Conservation (phyloP, 2,329 filamentous ascomycete genomes). For the Chaetomium globosum region DNA sequence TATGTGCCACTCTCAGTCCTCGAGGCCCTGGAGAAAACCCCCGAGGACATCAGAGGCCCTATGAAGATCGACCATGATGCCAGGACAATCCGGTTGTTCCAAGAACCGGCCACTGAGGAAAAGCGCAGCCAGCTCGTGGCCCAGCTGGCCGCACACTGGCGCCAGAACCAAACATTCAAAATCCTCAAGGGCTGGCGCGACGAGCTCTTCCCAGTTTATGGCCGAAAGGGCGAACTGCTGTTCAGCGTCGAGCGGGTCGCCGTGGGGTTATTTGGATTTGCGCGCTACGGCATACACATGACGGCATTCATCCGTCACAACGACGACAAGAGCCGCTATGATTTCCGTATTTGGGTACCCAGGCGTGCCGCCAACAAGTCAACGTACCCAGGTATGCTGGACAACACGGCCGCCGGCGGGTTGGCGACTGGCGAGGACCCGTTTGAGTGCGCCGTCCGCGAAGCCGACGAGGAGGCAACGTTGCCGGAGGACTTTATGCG, state of each 20-base stretch:
- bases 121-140: constrained; percentile 62
- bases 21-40: constrained; percentile 52
- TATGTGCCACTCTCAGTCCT: constrained; percentile 59
- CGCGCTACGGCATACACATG: constrained; percentile 81
- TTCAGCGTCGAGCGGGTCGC: constrained; percentile 79
- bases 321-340: constrained; percentile 47
- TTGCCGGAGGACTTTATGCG: constrained; percentile 72
- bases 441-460: constrained; percentile 80
- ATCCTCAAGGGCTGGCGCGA: constrained; percentile 78
- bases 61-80: constrained; percentile 62
- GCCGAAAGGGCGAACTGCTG: constrained; percentile 62
- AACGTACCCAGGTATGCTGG: constrained; percentile 88
- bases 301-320: constrained; percentile 66
- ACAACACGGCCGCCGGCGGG: constrained; percentile 88
- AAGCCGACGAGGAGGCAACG: constrained; percentile 86
- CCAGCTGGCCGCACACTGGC: constrained; percentile 67
- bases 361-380: constrained; percentile 74
- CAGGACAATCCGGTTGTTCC: constrained; percentile 66
- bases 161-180: constrained; percentile 69
- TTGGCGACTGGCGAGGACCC: constrained; percentile 79
- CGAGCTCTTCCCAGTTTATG: constrained; percentile 79
- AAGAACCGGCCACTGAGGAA: constrained; percentile 56
- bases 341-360: constrained; percentile 82
- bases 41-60: constrained; percentile 55
- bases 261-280: constrained; percentile 71